A percentile compares a stretch with the other conserved stretches of the same genome.
phyloP scores from a whole-genome alignment of 768 basidiomycete species.

The Cantharellus anzutake region DNA sequence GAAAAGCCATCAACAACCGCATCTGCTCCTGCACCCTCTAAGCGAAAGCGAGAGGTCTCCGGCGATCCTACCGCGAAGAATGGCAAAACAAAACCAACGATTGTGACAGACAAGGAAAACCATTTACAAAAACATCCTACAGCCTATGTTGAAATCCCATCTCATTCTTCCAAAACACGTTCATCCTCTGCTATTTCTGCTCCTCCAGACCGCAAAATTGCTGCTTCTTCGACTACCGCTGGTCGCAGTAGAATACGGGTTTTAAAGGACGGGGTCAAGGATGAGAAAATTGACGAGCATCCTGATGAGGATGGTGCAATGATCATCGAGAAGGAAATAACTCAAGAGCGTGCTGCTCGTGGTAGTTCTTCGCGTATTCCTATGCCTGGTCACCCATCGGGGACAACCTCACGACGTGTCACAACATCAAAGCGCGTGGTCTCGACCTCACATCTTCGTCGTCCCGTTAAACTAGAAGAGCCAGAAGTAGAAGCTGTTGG shows the following conservation, averaged over 20 bases:
- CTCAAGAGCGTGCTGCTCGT: conserved; percentile 4
- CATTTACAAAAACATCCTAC: conserved; percentile 15
- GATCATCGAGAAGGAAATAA: conserved; percentile 16
- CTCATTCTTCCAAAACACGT: neutral
- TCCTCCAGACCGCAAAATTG: neutral
- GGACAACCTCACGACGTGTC: neutral
- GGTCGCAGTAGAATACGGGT: neutral
- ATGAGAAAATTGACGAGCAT: conserved; percentile 1
- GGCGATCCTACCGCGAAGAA: conserved; percentile 39
- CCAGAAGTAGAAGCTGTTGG: conserved; percentile 36
- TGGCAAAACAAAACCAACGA: conserved; percentile 11
- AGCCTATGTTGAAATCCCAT: conserved; percentile 35
- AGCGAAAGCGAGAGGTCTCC: conserved; percentile 59
- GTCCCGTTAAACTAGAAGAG: conserved; percentile 9
- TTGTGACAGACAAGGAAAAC: conserved; percentile 21
- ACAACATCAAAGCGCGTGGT: neutral
- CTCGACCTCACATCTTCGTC: neutral
- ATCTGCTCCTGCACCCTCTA: neutral
- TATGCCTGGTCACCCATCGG: neutral
- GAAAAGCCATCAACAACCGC: neutral
- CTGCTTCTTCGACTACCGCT: neutral
- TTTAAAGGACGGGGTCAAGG: conserved; percentile 2
- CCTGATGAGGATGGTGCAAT: conserved; percentile 23
- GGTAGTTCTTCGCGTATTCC: neutral
- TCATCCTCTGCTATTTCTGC: neutral